Evolutionary conservation across 2,329 filamentous ascomycete species (phyloP).

Genomic region (Colletotrichum abscissum): DNA sequence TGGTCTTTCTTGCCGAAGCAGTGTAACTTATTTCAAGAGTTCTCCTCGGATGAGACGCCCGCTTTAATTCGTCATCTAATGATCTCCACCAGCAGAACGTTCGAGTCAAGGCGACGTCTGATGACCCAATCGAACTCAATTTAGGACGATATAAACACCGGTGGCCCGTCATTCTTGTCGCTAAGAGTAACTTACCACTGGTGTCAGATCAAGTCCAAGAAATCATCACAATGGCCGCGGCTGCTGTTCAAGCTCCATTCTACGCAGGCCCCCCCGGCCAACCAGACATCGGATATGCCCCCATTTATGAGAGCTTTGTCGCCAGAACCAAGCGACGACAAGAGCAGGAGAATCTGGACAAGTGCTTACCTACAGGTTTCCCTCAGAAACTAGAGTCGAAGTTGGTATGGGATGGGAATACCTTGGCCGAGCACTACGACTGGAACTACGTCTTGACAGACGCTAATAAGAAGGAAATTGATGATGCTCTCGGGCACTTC

Average conservation of each 20-base stretch:
- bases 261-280: slow-evolving; percentile 52
- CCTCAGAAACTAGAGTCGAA: slow-evolving; percentile 58
- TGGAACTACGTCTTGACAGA: slow-evolving; percentile 64
- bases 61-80: neutral
- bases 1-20: neutral
- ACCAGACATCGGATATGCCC: slow-evolving; percentile 69
- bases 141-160: neutral
- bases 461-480: slow-evolving; percentile 61
- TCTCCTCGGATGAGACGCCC: neutral
- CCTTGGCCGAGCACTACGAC: slow-evolving; percentile 58
- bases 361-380: slow-evolving; percentile 60
- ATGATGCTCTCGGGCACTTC: slow-evolving; percentile 31
- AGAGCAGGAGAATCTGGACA: slow-evolving; percentile 51
- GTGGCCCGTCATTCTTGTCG: neutral
- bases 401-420: slow-evolving; percentile 68
- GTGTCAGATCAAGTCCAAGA: neutral
- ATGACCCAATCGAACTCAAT: too few species aligned
- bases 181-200: too few species aligned
- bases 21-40: neutral
- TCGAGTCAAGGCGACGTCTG: neutral
- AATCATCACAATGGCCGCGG: slow-evolving; percentile 39
- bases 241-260: slow-evolving; percentile 30
- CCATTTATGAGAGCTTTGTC: slow-evolving; percentile 64
- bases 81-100: neutral
- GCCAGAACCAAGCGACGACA: slow-evolving; percentile 58